Percentiles rank a stretch among this genome's conserved stretches.
phyloP scores from a whole-genome alignment of 768 basidiomycete genomes.

The Kwoniella mangroviensis region DNA sequence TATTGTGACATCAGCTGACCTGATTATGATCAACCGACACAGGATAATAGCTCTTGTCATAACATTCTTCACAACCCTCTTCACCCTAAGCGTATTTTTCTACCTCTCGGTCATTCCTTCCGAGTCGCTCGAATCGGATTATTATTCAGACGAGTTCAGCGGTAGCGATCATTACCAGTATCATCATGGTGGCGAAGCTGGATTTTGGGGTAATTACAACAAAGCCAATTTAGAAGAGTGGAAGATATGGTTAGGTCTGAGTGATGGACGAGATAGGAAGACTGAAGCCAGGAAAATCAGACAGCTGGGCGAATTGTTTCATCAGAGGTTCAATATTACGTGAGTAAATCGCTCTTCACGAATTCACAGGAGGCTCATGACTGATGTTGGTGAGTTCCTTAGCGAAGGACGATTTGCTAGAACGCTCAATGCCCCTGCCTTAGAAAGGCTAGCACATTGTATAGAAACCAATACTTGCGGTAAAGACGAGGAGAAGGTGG shows the following conservation, averaged over 20 bases:
- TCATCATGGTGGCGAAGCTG: not conserved
- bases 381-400: not conserved
- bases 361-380: no score
- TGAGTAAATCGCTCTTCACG: no score
- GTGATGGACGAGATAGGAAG: conserved; percentile 5
- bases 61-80: conserved; percentile 21
- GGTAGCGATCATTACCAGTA: not conserved
- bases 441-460: conserved; percentile 27
- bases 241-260: conserved; percentile 5
- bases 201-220: not conserved
- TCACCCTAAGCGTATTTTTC: conserved; percentile 18
- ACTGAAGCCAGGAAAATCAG: conserved; percentile 11
- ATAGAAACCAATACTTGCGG: conserved; percentile 29
- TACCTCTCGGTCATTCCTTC: conserved; percentile 17
- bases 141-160: conserved; percentile 3
- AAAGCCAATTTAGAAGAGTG: not conserved
- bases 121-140: not conserved
- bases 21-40: not conserved
- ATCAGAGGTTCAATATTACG: conserved; percentile 11
- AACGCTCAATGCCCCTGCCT: conserved; percentile 15
- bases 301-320: not conserved
- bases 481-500: conserved; percentile 26
- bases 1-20: no score
- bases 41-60: conserved; percentile 13
- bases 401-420: conserved; percentile 1